Percentiles rank a stretch among this genome's conserved stretches.
phyloP scores from a whole-genome alignment of 495 filamentous ascomycete genomes.

The Massariosphaeria phaeospora region DNA sequence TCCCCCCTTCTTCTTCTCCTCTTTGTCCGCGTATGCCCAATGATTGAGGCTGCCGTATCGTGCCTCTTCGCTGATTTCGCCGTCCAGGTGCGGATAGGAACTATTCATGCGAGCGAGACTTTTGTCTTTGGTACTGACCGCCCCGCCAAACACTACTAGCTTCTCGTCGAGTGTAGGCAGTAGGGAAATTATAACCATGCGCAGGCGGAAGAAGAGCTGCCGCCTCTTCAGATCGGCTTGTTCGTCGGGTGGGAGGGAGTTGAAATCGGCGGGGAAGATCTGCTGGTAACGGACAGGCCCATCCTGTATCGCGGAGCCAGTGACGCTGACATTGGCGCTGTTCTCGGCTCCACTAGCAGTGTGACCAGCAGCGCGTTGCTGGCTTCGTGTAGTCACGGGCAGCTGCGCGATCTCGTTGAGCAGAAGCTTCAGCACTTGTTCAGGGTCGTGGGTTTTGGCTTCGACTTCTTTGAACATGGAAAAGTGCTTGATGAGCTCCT shows the following conservation, averaged over 20 bases:
- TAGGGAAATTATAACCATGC: conserved; percentile 53
- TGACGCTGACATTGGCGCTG: conserved; percentile 34
- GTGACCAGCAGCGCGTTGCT: conserved; percentile 35
- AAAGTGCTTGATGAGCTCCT: conserved; percentile 91
- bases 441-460: conserved; percentile 78
- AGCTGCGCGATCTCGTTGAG: conserved; percentile 52
- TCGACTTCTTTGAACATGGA: conserved; percentile 95
- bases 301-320: conserved; percentile 29
- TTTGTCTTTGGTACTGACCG: conserved; percentile 80
- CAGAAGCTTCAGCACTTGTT: conserved; percentile 64
- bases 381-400: conserved; percentile 42
- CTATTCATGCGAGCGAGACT: conserved; percentile 79
- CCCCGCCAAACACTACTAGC: conserved; percentile 86
- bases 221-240: conserved; percentile 55
- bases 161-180: conserved; percentile 89
- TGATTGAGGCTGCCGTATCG: conserved; percentile 85
- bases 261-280: conserved; percentile 38
- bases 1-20: conserved; percentile 55
- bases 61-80: conserved; percentile 89
- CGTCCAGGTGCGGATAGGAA: conserved; percentile 72
- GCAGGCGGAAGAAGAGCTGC: conserved; percentile 54
- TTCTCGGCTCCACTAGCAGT: conserved; percentile 15
- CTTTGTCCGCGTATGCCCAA: conserved; percentile 89
- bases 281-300: conserved; percentile 36
- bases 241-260: conserved; percentile 21